A percentile compares a stretch with the other conserved stretches of the same genome.
Evolutionary conservation across 2,329 filamentous ascomycete genomes (phyloP).

Genomic region (Monilinia polystroma): DNA sequence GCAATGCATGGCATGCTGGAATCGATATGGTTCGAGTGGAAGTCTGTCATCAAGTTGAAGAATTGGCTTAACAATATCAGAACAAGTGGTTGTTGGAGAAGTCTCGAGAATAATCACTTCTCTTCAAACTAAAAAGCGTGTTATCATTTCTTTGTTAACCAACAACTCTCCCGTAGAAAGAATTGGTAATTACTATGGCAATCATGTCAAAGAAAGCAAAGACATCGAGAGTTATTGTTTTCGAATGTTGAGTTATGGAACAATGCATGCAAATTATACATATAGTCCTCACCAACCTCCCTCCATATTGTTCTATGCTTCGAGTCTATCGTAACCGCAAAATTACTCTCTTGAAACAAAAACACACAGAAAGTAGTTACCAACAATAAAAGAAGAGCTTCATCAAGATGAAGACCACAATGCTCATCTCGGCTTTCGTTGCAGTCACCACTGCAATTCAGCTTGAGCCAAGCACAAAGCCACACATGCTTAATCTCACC

Average conservation of each 20-base stretch:
- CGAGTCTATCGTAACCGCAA: conserved; percentile 16
- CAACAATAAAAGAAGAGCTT: not conserved
- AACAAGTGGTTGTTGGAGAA: not conserved
- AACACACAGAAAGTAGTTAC: not conserved
- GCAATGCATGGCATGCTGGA: not conserved
- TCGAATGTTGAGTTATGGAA: not conserved
- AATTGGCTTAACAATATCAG: not conserved
- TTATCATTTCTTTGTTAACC: not conserved
- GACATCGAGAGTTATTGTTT: not conserved
- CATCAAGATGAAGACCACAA: conserved; percentile 3
- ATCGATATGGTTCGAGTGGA: too few species aligned
- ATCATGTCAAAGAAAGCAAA: not conserved
- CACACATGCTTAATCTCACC: not conserved
- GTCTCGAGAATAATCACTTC: not conserved
- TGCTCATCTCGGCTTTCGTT: not conserved
- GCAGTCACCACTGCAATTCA: not conserved
- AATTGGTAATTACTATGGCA: not conserved
- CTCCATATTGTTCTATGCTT: not conserved
- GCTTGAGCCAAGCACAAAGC: not conserved
- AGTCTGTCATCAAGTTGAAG: too few species aligned
- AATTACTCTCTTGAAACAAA: not conserved
- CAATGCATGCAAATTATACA: not conserved
- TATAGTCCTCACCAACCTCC: not conserved
- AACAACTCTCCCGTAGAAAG: not conserved
- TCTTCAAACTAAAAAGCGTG: not conserved